These are phyloP conservation scores for Amborella trichopoda DNA, from an alignment of 164 flowering plant species.

Conservation along the genomic window DNA sequence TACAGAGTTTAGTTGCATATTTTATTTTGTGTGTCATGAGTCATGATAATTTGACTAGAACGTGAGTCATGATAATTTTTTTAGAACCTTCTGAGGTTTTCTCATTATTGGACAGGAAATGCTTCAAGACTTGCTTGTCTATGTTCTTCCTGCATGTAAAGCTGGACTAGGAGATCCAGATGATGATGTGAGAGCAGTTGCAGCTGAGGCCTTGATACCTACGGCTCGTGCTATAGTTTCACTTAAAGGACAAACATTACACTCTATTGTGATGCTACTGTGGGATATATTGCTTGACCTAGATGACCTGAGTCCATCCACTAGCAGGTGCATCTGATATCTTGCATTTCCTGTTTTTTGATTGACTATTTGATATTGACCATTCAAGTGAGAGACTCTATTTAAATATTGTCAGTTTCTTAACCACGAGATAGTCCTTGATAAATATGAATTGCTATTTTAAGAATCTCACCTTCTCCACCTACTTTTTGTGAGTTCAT, in stretches of 20 bases:
- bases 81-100: too few relatives aligned
- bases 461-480: too few relatives aligned
- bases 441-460: too few relatives aligned
- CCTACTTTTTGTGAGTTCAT: too few relatives aligned
- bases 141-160: constrained; percentile 85
- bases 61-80: too few relatives aligned
- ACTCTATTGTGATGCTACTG: constrained; percentile 80
- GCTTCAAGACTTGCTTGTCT: constrained; percentile 67
- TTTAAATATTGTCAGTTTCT: too few relatives aligned
- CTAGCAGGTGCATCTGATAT: constrained; percentile 99
- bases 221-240: constrained; percentile 70
- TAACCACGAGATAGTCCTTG: too few relatives aligned
- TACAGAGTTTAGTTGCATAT: constrained; percentile 1
- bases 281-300: constrained; percentile 98
- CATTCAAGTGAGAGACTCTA: too few relatives aligned
- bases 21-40: too few relatives aligned
- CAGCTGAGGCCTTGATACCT: constrained; percentile 95
- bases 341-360: neutral
- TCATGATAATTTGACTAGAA: too few relatives aligned
- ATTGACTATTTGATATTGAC: neutral
- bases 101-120: constrained; percentile 75
- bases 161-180: constrained; percentile 93
- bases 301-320: constrained; percentile 97
- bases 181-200: constrained; percentile 99
- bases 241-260: constrained; percentile 47